These are phyloP conservation scores for Tolypocladium guangdongense DNA, from an alignment of 2,329 filamentous ascomycete genomes.

Conservation along the genomic window DNA sequence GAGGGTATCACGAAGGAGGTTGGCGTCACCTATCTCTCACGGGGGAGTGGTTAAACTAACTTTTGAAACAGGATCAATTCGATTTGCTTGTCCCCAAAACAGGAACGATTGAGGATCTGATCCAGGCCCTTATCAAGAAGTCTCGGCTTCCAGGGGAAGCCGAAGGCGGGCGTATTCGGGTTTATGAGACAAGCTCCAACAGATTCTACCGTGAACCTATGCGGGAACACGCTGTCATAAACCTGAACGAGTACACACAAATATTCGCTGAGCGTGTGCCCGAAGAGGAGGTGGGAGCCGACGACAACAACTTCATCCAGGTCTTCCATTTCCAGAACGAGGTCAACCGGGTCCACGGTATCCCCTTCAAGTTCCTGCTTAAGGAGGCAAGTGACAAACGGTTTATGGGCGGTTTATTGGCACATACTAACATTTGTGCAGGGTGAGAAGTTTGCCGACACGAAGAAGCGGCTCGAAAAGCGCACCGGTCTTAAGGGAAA, in stretches of 20 bases:
- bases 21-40: constrained; percentile 16
- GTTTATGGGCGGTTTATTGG: background rate
- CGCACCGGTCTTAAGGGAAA: constrained; percentile 94
- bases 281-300: constrained; percentile 54
- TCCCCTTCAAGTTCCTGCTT: constrained; percentile 84
- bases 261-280: constrained; percentile 76
- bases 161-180: constrained; percentile 57
- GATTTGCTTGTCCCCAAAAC: constrained; percentile 85
- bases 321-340: constrained; percentile 93
- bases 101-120: constrained; percentile 67
- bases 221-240: constrained; percentile 61
- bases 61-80: constrained; percentile 48
- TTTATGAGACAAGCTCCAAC: constrained; percentile 74
- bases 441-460: constrained; percentile 81
- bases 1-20: constrained; percentile 90
- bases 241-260: constrained; percentile 75
- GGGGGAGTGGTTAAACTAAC: background rate
- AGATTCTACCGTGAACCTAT: constrained; percentile 74
- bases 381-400: constrained; percentile 50
- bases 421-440: constrained; percentile 21
- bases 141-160: constrained; percentile 64
- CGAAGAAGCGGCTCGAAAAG: constrained; percentile 88
- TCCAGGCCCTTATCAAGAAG: constrained; percentile 69
- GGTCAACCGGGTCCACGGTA: constrained; percentile 68
- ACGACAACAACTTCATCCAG: constrained; percentile 52